Evolutionary conservation across 2,329 filamentous ascomycete species (phyloP).

Genomic region (Cladosporium sp.): DNA sequence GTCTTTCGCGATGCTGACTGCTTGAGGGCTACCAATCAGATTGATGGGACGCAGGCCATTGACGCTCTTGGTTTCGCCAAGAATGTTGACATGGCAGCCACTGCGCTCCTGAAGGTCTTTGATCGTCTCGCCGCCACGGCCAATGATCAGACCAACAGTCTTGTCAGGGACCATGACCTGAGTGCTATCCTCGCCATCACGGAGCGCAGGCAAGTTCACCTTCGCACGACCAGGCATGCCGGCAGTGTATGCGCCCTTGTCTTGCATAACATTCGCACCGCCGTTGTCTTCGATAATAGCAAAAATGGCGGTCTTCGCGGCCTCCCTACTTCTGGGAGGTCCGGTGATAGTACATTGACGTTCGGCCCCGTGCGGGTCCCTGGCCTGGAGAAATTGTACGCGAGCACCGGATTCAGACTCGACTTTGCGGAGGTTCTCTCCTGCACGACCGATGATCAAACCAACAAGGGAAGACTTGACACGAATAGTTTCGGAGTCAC

Average conservation of each 20-base stretch:
- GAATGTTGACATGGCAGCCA: slow-evolving; percentile 93
- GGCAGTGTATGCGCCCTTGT: slow-evolving; percentile 32
- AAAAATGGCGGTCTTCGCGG: slow-evolving; percentile 78
- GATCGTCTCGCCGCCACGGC: slow-evolving; percentile 89
- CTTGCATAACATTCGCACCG: slow-evolving; percentile 42
- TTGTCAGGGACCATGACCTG: slow-evolving; percentile 95
- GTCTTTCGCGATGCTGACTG: slow-evolving; percentile 74
- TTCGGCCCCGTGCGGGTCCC: slow-evolving; percentile 64
- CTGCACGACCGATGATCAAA: slow-evolving; percentile 83
- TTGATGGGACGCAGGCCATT: slow-evolving; percentile 88
- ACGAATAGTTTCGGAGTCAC: slow-evolving; percentile 74
- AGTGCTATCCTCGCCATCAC: slow-evolving; percentile 77
- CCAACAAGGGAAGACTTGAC: slow-evolving; percentile 85
- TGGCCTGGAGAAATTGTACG: slow-evolving; percentile 80
- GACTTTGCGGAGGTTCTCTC: slow-evolving; percentile 81
- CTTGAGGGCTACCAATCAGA: slow-evolving; percentile 71
- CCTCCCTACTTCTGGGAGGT: slow-evolving; percentile 62
- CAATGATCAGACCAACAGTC: slow-evolving; percentile 88
- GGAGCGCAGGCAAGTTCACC: slow-evolving; percentile 48
- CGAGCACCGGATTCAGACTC: slow-evolving; percentile 77
- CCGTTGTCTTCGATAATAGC: slow-evolving; percentile 84
- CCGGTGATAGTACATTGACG: slow-evolving; percentile 85
- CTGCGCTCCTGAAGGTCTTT: slow-evolving; percentile 86
- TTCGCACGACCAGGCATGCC: slow-evolving; percentile 33
- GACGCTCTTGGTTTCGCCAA: slow-evolving; percentile 86